Base-by-base conservation (phyloP, 2,329 filamentous ascomycete species). In the Clonostachys rhizophaga region DNA sequence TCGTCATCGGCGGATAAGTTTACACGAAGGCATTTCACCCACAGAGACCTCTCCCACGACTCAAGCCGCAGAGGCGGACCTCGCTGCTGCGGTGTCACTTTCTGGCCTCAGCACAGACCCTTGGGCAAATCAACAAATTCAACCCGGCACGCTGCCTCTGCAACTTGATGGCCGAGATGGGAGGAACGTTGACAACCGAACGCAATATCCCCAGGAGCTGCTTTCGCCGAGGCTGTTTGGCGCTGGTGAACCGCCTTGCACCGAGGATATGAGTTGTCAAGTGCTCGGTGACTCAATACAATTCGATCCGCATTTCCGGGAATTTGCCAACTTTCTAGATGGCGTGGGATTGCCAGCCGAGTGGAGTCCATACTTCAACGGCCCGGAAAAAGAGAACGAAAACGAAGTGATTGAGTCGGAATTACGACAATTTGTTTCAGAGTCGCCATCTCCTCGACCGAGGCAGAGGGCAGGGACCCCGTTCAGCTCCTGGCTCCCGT, bases 1-100 rank as follows among this genome's bases (percentile, higher is more conserved):
- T 43, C 65, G 70, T 18, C 70, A 73, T 51, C 64, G 72, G 49
- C 65, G 69, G 45, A 65, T 72, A 41, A 47, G 56, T 5, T 56
- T 62, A 7, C 68, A 71, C 52, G 53, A 58, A 35, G 55, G 58
- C 40, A 58, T 49, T n/a, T 51, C 61, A 47, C 51, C 57, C 44
- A 40, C 55, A 16, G 41, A 47, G n/a, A 42, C 14, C 14, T 46
- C 39, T 8, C 39, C 44, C 12, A 33, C 17, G 6, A 13, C 34
- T 13, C 8, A n/a, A 13, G 39, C 39, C 5, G 45, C 37, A 33
- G 58, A 58, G 30, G 52, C 59, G 24, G 57, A 56, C 44, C 50
- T 59, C 18, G 52, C 58, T 14, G 58, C 58, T 13, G 54, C 64
- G 14, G 58, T 58, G 14, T 61, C 65, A 13, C 57, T 66, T 10